Evolutionary conservation across 202 grass and related monocot genomes (phyloP).

Genomic region (Elaeis oleifera): DNA sequence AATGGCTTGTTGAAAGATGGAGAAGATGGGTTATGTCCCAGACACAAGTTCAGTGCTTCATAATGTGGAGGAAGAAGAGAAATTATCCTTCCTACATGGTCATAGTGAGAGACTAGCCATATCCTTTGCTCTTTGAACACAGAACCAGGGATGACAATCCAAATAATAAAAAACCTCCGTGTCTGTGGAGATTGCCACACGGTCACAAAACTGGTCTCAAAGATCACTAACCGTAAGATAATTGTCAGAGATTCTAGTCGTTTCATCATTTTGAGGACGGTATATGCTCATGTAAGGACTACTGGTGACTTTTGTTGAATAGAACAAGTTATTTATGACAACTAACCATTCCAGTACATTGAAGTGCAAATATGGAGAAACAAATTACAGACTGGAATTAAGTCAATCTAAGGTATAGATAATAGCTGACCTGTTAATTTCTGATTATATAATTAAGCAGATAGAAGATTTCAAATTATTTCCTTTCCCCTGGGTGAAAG

Average conservation of each 20-base stretch:
- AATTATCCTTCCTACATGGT: conserved; percentile 18
- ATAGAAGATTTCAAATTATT: no score
- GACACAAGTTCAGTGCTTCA: conserved; percentile 23
- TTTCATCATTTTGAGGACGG: conserved; percentile 24
- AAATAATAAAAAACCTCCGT: conserved; percentile 26
- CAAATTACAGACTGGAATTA: no score
- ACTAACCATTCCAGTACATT: no score
- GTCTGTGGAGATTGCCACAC: conserved; percentile 25
- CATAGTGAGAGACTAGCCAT: conserved; percentile 23
- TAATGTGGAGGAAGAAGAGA: conserved; percentile 28
- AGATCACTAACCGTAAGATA: conserved; percentile 17
- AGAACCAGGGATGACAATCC: conserved; percentile 18
- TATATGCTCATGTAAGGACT: conserved; percentile 26
- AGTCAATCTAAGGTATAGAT: no score
- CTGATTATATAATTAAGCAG: no score
- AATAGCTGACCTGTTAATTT: no score
- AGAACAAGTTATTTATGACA: no score
- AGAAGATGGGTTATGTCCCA: conserved; percentile 25
- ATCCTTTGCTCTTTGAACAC: conserved; percentile 26
- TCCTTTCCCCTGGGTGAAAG: no score
- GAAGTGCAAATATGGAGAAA: no score
- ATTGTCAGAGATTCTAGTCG: conserved; percentile 21
- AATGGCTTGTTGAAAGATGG: conserved; percentile 19
- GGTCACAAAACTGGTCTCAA: conserved; percentile 15
- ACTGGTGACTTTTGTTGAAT: conserved; percentile 2